Conservation (phyloP, 2,329 filamentous ascomycete species). For the Trichothecium roseum region DNA sequence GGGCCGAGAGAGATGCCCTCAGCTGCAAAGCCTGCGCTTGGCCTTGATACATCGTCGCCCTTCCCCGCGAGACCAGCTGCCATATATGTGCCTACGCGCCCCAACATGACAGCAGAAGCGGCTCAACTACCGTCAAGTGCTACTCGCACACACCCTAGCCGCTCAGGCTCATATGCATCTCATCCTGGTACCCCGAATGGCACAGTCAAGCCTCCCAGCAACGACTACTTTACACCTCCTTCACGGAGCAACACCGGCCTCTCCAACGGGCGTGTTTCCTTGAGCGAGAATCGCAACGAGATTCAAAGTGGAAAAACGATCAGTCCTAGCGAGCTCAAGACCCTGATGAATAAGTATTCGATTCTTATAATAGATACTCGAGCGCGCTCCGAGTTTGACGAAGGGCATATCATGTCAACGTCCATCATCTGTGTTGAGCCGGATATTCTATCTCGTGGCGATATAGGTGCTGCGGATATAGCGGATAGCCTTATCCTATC, state of each 20-base stretch:
- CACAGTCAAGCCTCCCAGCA: conserved; percentile 15
- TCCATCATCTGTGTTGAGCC: conserved; percentile 87
- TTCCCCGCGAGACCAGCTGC: conserved; percentile 61
- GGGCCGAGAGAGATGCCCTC: conserved; percentile 45
- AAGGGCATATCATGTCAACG: conserved; percentile 78
- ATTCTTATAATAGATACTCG: conserved; percentile 83
- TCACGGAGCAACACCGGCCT: conserved; percentile 22
- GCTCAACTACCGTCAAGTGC: conserved; percentile 56
- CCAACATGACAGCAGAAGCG: conserved; percentile 54
- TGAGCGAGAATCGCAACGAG: conserved; percentile 12
- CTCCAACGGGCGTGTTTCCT: too few species aligned
- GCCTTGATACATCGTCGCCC: conserved; percentile 40
- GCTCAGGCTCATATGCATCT: conserved; percentile 43
- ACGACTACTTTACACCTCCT: conserved; percentile 22
- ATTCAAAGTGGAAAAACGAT: conserved; percentile 48
- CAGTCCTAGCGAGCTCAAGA: conserved; percentile 57
- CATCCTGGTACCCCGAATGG: conserved; percentile 15
- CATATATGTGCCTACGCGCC: conserved; percentile 69
- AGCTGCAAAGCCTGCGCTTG: conserved; percentile 30
- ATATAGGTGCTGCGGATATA: conserved; percentile 51
- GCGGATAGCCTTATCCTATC: conserved; percentile 61
- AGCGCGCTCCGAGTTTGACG: conserved; percentile 67
- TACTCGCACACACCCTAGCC: conserved; percentile 51
- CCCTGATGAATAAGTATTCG: conserved; percentile 53
- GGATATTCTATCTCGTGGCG: conserved; percentile 56